Evolutionary conservation across 768 basidiomycete species (phyloP).

Genomic region (Xerocomus potaroensis): DNA sequence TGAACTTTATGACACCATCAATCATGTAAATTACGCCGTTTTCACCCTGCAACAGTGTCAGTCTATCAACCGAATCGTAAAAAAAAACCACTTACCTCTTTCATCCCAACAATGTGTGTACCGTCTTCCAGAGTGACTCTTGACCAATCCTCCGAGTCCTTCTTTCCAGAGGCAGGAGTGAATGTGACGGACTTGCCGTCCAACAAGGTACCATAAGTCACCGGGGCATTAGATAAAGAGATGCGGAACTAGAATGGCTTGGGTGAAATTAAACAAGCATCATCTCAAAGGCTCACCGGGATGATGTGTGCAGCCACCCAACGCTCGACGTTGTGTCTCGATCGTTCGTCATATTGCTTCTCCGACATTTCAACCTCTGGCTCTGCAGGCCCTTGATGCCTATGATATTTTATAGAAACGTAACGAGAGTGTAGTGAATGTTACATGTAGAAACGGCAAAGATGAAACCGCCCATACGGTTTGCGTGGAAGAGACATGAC

Average conservation of each 20-base stretch:
- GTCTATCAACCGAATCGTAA: not conserved
- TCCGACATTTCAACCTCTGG: slow-evolving; percentile 58
- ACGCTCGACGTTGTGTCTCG: slow-evolving; percentile 64
- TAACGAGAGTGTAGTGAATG: not conserved
- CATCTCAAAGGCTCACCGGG: slow-evolving; percentile 47
- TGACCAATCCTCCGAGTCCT: slow-evolving; percentile 51
- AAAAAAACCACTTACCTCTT: slow-evolving; percentile 44
- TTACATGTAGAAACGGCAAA: not conserved
- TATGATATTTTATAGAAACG: slow-evolving; percentile 23
- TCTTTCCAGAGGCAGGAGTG: slow-evolving; percentile 30
- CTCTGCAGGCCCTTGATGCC: slow-evolving; percentile 56
- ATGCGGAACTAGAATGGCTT: slow-evolving; percentile 38
- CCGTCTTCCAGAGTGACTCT: slow-evolving; percentile 53
- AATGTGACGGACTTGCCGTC: slow-evolving; percentile 57
- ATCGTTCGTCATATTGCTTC: slow-evolving; percentile 55
- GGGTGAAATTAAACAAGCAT: not conserved
- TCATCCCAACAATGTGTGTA: slow-evolving; percentile 52
- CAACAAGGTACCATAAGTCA: slow-evolving; percentile 55
- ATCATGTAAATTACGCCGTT: slow-evolving; percentile 44
- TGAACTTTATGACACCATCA: slow-evolving; percentile 33
- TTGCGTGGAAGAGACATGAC: slow-evolving; percentile 77
- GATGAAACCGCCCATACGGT: slow-evolving; percentile 56
- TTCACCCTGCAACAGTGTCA: slow-evolving; percentile 29
- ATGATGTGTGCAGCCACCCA: slow-evolving; percentile 86
- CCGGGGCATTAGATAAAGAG: slow-evolving; percentile 34